phyloP scores from a whole-genome alignment of 2,329 filamentous ascomycete species.

The Penicillium brevicompactum region DNA sequence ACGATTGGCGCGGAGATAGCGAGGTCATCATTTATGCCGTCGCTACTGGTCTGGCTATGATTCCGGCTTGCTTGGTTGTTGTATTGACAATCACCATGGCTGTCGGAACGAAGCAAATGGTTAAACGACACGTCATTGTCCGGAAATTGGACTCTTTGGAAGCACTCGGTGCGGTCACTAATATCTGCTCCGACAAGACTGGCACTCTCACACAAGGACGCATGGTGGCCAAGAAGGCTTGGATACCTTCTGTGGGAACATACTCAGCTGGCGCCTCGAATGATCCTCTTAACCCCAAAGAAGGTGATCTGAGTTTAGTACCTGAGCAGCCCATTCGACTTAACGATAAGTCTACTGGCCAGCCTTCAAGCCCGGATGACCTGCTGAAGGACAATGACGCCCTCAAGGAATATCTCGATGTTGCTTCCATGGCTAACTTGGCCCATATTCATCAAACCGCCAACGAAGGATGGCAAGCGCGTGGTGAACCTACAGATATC shows the following conservation, averaged over 20 bases:
- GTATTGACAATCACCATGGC: conserved; percentile 70
- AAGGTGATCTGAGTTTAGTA: conserved; percentile 50
- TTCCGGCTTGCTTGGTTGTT: conserved; percentile 64
- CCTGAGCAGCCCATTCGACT: conserved; percentile 33
- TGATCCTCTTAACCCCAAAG: conserved; percentile 60
- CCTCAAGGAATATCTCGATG: conserved; percentile 61
- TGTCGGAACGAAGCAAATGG: conserved; percentile 62
- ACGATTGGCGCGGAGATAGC: conserved; percentile 55
- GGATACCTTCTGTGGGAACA: conserved; percentile 60
- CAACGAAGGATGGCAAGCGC: conserved; percentile 60
- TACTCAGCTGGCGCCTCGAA: conserved; percentile 59
- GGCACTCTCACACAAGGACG: conserved; percentile 66
- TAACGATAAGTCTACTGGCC: conserved; percentile 32
- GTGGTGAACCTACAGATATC: conserved; percentile 71
- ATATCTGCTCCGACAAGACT: conserved; percentile 60
- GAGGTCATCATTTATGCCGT: conserved; percentile 69
- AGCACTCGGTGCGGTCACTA: conserved; percentile 64
- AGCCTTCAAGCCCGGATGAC: too few relatives aligned
- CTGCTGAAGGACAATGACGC: conserved; percentile 49
- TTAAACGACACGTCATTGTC: conserved; percentile 59
- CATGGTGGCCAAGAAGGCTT: conserved; percentile 64
- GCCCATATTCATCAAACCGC: conserved; percentile 62
- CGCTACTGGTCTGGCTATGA: conserved; percentile 62
- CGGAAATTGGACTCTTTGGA: conserved; percentile 60
- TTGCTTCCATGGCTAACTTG: conserved; percentile 67